These are phyloP conservation scores for Vanrija sp. DNA, from an alignment of 1,284 basidiomycete species.

Conservation along the genomic window DNA sequence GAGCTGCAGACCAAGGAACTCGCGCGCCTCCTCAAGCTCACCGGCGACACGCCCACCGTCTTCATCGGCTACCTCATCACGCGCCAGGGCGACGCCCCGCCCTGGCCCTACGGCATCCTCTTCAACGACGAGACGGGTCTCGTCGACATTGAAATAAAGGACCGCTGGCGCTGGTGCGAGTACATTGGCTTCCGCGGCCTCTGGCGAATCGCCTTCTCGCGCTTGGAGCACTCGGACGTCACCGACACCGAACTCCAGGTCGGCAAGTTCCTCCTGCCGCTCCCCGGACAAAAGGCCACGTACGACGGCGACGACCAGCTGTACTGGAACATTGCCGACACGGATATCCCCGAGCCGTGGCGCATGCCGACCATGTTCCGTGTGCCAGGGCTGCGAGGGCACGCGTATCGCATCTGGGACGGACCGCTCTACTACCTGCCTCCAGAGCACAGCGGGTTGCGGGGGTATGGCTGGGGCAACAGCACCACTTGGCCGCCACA, in stretches of 20 bases:
- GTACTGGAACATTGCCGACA: slow-evolving; percentile 65
- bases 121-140: slow-evolving; percentile 42
- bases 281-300: slow-evolving; percentile 54
- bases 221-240: slow-evolving; percentile 42
- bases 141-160: slow-evolving; percentile 55
- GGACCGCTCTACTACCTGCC: slow-evolving; percentile 49
- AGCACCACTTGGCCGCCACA: slow-evolving; percentile 8
- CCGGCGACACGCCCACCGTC: slow-evolving; percentile 71
- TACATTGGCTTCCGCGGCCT: slow-evolving; percentile 80
- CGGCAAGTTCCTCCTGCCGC: slow-evolving; percentile 72
- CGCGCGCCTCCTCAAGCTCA: slow-evolving; percentile 69
- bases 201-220: slow-evolving; percentile 62
- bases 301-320: slow-evolving; percentile 62
- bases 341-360: slow-evolving; percentile 57
- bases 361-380: slow-evolving; percentile 43
- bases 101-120: slow-evolving; percentile 80
- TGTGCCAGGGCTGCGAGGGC: slow-evolving; percentile 32
- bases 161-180: slow-evolving; percentile 63
- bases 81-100: slow-evolving; percentile 64
- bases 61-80: slow-evolving; percentile 84
- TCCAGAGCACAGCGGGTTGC: slow-evolving; percentile 30
- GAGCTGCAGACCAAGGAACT: slow-evolving; percentile 81
- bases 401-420: slow-evolving; percentile 28
- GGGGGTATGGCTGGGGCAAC: slow-evolving; percentile 30
- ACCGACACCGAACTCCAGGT: slow-evolving; percentile 53